Conservation (phyloP, 208 protist species). For the Acanthamoeba sp. region DNA sequence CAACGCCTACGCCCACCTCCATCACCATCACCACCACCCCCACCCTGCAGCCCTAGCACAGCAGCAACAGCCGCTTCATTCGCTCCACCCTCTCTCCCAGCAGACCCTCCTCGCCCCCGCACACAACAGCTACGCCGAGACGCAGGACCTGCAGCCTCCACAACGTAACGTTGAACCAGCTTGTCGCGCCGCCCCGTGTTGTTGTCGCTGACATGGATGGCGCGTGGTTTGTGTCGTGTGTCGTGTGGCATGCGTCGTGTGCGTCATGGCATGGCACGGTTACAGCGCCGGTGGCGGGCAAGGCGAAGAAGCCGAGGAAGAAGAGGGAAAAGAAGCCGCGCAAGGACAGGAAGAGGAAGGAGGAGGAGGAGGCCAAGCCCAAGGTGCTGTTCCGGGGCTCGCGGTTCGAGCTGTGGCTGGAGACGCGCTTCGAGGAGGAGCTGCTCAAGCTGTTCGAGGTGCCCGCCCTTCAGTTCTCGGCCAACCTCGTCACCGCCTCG, state of each 20-base stretch:
- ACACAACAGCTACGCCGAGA: neutral
- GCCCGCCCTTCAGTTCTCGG: neutral
- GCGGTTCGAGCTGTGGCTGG: conserved; percentile 21
- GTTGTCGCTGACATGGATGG: neutral
- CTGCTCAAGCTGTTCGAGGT: conserved; percentile 10
- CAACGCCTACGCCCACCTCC: neutral
- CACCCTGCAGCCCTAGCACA: neutral
- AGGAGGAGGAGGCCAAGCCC: neutral
- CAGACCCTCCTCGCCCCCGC: neutral
- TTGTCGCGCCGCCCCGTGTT: neutral
- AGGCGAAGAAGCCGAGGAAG: conserved; percentile 13
- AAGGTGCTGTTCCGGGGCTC: neutral
- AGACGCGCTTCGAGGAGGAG: conserved; percentile 13
- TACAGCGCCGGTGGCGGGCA: neutral
- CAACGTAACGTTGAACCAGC: neutral
- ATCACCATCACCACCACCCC: neutral
- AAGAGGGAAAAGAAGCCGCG: neutral
- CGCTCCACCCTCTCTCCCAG: neutral
- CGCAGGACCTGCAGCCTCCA: conserved; percentile 13
- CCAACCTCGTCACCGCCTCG: neutral
- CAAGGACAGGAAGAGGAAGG: neutral
- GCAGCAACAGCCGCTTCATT: neutral
- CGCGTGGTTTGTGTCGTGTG: too few species aligned
- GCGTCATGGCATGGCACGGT: neutral
- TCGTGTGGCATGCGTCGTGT: too few species aligned